Conservation (phyloP, 805 yeast genomes). For the Teunomyces stri region DNA sequence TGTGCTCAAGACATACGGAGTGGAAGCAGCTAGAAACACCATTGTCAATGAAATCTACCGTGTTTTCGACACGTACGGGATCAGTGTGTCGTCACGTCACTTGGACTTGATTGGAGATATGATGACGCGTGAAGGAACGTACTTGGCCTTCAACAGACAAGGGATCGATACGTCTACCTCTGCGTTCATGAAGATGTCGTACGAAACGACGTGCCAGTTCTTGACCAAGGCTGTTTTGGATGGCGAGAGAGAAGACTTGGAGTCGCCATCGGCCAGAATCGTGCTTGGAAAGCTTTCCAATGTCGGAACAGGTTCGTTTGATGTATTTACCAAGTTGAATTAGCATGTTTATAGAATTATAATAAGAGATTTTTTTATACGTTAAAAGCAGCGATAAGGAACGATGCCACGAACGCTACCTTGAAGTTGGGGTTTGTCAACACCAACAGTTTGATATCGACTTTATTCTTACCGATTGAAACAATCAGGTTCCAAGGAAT, state of each 20-base stretch:
- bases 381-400: conserved; percentile 60
- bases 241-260: conserved; percentile 82
- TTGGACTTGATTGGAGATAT: conserved; percentile 95
- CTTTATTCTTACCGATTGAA: conserved; percentile 27
- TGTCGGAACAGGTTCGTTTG: conserved; percentile 97
- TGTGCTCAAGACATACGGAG: conserved; percentile 90
- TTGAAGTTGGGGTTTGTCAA: conserved; percentile 64
- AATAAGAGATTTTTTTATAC: conserved; percentile 16
- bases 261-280: conserved; percentile 89
- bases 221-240: conserved; percentile 94
- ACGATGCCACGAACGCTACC: conserved; percentile 51
- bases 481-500: conserved; percentile 44
- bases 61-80: conserved; percentile 95
- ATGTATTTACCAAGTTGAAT: conserved; percentile 58
- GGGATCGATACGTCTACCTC: conserved; percentile 96
- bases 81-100: conserved; percentile 88
- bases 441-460: conserved; percentile 50
- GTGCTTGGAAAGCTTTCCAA: conserved; percentile 87
- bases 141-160: conserved; percentile 94
- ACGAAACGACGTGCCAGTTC: conserved; percentile 97
- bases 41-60: conserved; percentile 93
- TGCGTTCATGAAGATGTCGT: conserved; percentile 97
- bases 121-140: conserved; percentile 99
- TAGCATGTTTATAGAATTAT: neutral
- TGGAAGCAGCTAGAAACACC: conserved; percentile 98